These are phyloP conservation scores for Cryptococcus jaspeensis DNA, from an alignment of 1,284 basidiomycete genomes.

Conservation along the genomic window DNA sequence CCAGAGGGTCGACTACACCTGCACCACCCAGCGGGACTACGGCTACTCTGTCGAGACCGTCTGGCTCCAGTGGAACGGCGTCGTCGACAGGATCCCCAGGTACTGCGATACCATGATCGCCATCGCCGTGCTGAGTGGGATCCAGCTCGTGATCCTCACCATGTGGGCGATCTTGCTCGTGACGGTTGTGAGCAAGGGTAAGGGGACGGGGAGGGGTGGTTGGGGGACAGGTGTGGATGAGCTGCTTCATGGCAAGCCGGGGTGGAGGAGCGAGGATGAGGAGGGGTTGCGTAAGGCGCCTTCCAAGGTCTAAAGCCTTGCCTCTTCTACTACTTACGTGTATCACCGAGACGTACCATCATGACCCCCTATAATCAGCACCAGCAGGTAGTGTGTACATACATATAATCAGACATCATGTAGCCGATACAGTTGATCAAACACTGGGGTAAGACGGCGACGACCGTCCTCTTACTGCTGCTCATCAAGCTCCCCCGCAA, in stretches of 20 bases:
- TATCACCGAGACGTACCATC: too few species aligned
- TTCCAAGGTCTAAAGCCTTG: too few species aligned
- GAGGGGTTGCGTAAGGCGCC: not conserved
- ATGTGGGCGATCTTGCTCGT: not conserved
- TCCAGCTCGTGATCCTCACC: not conserved
- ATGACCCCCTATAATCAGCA: too few species aligned
- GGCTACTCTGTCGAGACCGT: not conserved
- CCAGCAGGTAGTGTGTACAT: not conserved
- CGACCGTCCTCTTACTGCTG: too few species aligned
- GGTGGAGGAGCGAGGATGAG: not conserved
- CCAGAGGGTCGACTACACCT: not conserved
- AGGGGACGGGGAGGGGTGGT: not conserved
- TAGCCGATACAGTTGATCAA: too few species aligned
- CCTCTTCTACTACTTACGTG: too few species aligned
- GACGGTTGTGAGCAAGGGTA: not conserved
- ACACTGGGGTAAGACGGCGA: too few species aligned
- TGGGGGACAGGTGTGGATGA: not conserved
- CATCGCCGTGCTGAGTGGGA: not conserved
- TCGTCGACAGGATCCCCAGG: not conserved
- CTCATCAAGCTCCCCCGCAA: constrained; percentile 17
- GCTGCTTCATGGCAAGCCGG: not conserved
- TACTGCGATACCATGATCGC: not conserved
- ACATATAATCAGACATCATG: not conserved
- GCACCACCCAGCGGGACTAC: not conserved
- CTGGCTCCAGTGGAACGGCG: not conserved